Evolutionary conservation across 805 yeast species (phyloP).

Genomic region (Starmerella roubikii): DNA sequence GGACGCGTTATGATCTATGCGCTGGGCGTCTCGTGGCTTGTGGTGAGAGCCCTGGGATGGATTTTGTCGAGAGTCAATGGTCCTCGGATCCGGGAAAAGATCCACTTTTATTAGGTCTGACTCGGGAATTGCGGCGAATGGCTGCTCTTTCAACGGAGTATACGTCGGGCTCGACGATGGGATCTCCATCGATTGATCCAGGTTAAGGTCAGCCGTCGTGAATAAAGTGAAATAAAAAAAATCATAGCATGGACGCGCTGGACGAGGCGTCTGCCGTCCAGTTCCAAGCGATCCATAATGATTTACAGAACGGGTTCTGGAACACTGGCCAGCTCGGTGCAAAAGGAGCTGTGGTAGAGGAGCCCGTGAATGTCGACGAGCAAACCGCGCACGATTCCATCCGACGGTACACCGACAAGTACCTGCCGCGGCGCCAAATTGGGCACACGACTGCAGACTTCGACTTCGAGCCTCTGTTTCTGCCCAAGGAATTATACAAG

Average conservation of each 20-base stretch:
- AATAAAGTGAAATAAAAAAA: neutral
- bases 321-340: slow-evolving; percentile 16
- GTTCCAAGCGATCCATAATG: slow-evolving; percentile 9
- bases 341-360: slow-evolving; percentile 16
- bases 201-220: neutral
- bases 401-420: slow-evolving; percentile 69
- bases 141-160: slow-evolving; percentile 17
- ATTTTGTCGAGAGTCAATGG: too few species aligned
- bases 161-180: slow-evolving; percentile 22
- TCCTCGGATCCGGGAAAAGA: neutral
- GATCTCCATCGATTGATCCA: slow-evolving; percentile 14
- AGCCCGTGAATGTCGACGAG: slow-evolving; percentile 9
- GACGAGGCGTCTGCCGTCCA: slow-evolving; percentile 12
- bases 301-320: slow-evolving; percentile 18
- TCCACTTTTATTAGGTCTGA: neutral
- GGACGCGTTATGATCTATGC: too few species aligned
- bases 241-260: slow-evolving; percentile 2
- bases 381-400: slow-evolving; percentile 43
- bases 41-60: too few species aligned
- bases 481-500: slow-evolving; percentile 63
- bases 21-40: too few species aligned
- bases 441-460: slow-evolving; percentile 66
- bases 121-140: neutral
- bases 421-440: slow-evolving; percentile 52
- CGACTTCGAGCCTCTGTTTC: slow-evolving; percentile 55